Evolutionary conservation across 257 asterid species (phyloP), one percentile per base, ranked within the genome.

Genomic region (Solanum etuberosum): DNA sequence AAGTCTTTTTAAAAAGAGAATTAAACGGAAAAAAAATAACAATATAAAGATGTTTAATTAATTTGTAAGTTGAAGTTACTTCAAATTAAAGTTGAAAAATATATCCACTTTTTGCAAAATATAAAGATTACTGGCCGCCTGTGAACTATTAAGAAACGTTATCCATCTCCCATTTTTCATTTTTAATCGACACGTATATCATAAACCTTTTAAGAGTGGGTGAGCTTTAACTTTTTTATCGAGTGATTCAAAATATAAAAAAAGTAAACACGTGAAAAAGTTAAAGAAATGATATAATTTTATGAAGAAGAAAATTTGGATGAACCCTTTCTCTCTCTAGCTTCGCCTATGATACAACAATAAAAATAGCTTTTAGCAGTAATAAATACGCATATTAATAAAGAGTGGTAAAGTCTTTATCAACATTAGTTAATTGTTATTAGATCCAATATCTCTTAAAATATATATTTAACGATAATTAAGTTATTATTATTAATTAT

Each of bases 51-150:
- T 43, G 63, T 80, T 68, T 68, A 29, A 68, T 31, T 46, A 29
- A 68, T 68, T 48, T 80, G 43, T 48, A 29, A 80, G 27, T 18
- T 29, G 42, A 80, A 80, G 85, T 80, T 80, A 80, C 68, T 80
- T 80, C 68, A 80, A 73, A 35, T 73, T 73, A 9, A 80, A 80
- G 85, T 46, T 37, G 46, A 43, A 80, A 80, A 29, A 80, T 16
- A 6, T 71, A 80, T 80, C 68, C 40, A 80, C 42, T 80, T 80
- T 54, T 54, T 46, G 42, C 40, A 46, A 80, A 80, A 42, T 32
- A 32, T 70, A 32, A 32, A 46, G 38, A 42, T 80, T 80, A 29
- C 85, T 14, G 5, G 65, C 85, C 40, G 67, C 85, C 4, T 29
- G 4, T 27, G 25, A 80, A 80, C 20, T 46, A 37, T 29, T 63